phyloP scores from a whole-genome alignment of 139 green algal genomes.

The Yamagishiella unicocca region DNA sequence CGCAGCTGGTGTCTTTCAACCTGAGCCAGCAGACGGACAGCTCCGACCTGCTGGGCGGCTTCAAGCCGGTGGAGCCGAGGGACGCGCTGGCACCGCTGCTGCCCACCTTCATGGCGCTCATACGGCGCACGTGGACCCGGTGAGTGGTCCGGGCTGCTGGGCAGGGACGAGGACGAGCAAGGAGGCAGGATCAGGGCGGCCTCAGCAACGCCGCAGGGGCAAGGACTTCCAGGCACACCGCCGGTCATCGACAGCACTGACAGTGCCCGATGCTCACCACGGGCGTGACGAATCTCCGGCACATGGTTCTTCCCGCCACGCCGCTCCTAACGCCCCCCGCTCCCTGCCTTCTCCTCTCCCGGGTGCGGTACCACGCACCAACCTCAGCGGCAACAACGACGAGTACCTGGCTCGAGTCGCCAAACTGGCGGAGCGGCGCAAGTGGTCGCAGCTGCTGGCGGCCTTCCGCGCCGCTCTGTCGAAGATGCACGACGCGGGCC shows the following conservation, averaged over 20 bases:
- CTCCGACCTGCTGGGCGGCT: slow-evolving; percentile 96
- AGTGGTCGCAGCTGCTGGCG: slow-evolving; percentile 90
- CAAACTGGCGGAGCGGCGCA: slow-evolving; percentile 84
- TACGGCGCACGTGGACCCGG: slow-evolving; percentile 74
- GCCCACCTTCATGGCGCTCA: slow-evolving; percentile 73
- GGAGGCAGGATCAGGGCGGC: too few relatives aligned
- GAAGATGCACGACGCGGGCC: slow-evolving; percentile 61
- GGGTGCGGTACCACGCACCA: too few relatives aligned
- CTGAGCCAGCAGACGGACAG: slow-evolving; percentile 97
- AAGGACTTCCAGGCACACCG: too few relatives aligned
- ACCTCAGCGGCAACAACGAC: slow-evolving; percentile 91
- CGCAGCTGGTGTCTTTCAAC: slow-evolving; percentile 94
- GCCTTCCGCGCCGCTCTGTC: slow-evolving; percentile 83
- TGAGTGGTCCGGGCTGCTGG: slow-evolving; percentile 39
- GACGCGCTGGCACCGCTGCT: slow-evolving; percentile 85
- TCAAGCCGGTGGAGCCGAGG: slow-evolving; percentile 88
- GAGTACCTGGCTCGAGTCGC: slow-evolving; percentile 79
- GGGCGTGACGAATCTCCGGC: too few relatives aligned
- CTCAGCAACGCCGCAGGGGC: too few relatives aligned
- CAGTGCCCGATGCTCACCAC: too few relatives aligned
- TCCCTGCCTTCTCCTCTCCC: too few relatives aligned
- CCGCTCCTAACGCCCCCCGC: too few relatives aligned
- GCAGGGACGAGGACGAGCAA: too few relatives aligned
- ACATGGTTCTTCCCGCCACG: too few relatives aligned
- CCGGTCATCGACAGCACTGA: too few relatives aligned